Evolutionary conservation across 306 rosid species (phyloP).

Genomic region (Herpetospermum pedunculosum): DNA sequence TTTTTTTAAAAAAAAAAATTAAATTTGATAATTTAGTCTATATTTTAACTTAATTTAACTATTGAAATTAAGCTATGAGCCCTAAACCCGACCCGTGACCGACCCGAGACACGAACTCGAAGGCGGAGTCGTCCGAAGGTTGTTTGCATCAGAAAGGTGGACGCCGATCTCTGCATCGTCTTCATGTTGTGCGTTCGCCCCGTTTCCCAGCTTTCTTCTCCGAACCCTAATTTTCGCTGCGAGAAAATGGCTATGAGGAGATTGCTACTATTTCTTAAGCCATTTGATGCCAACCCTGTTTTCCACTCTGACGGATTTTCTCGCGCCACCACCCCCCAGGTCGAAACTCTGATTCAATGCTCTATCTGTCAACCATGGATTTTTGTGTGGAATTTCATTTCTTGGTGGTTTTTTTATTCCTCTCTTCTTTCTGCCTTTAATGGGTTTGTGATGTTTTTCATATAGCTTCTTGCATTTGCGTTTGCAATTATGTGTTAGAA

Average conservation of each 20-base stretch:
- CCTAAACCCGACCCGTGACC: constrained; percentile 1
- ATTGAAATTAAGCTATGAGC: too few relatives aligned
- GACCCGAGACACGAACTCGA: background rate
- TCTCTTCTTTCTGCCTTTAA: background rate
- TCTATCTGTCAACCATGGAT: background rate
- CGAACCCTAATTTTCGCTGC: background rate
- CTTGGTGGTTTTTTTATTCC: background rate
- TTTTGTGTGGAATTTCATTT: background rate
- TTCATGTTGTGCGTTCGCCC: constrained; percentile 1
- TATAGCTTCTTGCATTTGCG: background rate
- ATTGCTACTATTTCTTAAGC: constrained; percentile 49
- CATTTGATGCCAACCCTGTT: constrained; percentile 37
- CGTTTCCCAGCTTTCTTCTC: background rate
- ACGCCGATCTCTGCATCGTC: constrained; percentile 1
- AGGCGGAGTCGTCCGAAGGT: background rate
- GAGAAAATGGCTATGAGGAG: constrained; percentile 40
- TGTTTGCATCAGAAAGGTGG: background rate
- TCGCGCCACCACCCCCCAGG: constrained; percentile 43
- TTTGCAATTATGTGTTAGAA: background rate
- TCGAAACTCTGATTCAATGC: background rate
- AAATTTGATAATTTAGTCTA: too few relatives aligned
- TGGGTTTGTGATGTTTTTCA: background rate
- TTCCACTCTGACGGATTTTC: constrained; percentile 22
- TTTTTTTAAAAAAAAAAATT: too few relatives aligned
- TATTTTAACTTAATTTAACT: too few relatives aligned